Conservation (phyloP, 345 rosid species). For the Geranium rotundifolium region DNA sequence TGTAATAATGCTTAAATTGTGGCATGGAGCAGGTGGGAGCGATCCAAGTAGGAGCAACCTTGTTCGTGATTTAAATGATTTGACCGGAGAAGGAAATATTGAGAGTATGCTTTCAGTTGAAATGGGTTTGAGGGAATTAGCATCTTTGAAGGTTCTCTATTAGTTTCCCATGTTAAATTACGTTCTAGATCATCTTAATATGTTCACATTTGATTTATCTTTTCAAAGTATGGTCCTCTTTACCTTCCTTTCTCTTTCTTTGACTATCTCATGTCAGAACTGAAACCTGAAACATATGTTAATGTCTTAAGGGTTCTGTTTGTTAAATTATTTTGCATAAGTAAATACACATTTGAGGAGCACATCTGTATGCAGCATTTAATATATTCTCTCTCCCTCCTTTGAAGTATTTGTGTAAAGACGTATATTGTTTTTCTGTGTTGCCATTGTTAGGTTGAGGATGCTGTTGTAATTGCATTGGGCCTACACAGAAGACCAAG, state of each 20-base stretch:
- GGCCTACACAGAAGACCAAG: slow-evolving; percentile 49
- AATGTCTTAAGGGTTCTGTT: neutral
- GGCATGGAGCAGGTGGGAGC: slow-evolving; percentile 28
- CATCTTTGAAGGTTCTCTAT: slow-evolving; percentile 65
- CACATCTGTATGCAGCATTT: too few species aligned
- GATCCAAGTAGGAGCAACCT: slow-evolving; percentile 42
- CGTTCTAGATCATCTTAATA: slow-evolving; percentile 1
- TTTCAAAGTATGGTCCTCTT: too few species aligned
- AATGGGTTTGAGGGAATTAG: slow-evolving; percentile 91
- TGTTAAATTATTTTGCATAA: neutral
- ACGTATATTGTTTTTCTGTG: slow-evolving; percentile 1
- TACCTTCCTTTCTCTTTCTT: too few species aligned
- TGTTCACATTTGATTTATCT: too few species aligned
- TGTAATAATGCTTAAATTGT: neutral
- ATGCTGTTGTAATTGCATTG: slow-evolving; percentile 71
- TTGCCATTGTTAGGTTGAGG: slow-evolving; percentile 55
- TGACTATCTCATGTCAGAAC: neutral
- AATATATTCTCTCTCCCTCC: too few species aligned
- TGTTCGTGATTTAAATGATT: slow-evolving; percentile 53
- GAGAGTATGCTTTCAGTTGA: slow-evolving; percentile 98
- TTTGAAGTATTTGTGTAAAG: neutral
- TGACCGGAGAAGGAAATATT: slow-evolving; percentile 94
- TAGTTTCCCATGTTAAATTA: slow-evolving; percentile 2
- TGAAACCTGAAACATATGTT: neutral
- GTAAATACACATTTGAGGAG: too few species aligned